Base-by-base conservation (phyloP, 2,329 filamentous ascomycete genomes). In the Pleoardoris graminearum region DNA sequence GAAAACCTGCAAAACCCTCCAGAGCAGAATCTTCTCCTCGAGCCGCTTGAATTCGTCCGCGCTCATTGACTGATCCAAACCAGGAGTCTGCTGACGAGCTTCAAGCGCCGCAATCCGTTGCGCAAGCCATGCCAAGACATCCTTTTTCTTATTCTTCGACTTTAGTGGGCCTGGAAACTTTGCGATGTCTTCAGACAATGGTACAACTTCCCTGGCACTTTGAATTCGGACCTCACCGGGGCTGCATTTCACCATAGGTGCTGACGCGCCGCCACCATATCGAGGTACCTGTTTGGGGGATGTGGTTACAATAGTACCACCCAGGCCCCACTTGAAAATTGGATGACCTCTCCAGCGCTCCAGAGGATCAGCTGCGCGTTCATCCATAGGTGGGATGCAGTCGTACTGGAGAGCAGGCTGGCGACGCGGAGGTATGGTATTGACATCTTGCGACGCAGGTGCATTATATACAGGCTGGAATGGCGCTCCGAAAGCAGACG, bases 141-240 rank as follows among this genome's bases (percentile, higher is more conserved):
- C 93, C 77, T 97, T 99, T 80, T 99, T 99, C 80, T 96, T 97
- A 1, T 87, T 85, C 69, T 97, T 97, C 35, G 86, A 83, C 72
- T 88, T 91, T 23, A 99, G 77, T 3, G 95, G 94, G 0, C 94
- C 94, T 0, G 94, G 94, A 66, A 97, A 97, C 61, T 87, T 91
- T 16, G 85, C 82, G 43, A 94, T 77, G 2, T 86, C 82, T 29
- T 94, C 90, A 21, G 84, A 79, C 7, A 91, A 77, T 4, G 89
- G 85, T 38, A 90, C 77, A 25, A 90, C 79, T 37, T 91, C 85
- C 68, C 88, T 94, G 56, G 90, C 81, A 61, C 83, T 88, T 56
- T 85, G 82, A n/a, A 93, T 77, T 63, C 86, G 90, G 21, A 97
- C 84, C 61, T 93, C 89, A 2, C 94, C 94, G 16, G 90, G 85